A percentile compares a stretch with the other conserved stretches of the same genome.
Evolutionary conservation across 2,329 filamentous ascomycete species (phyloP).

Genomic region (Verticillium albo-atrum): DNA sequence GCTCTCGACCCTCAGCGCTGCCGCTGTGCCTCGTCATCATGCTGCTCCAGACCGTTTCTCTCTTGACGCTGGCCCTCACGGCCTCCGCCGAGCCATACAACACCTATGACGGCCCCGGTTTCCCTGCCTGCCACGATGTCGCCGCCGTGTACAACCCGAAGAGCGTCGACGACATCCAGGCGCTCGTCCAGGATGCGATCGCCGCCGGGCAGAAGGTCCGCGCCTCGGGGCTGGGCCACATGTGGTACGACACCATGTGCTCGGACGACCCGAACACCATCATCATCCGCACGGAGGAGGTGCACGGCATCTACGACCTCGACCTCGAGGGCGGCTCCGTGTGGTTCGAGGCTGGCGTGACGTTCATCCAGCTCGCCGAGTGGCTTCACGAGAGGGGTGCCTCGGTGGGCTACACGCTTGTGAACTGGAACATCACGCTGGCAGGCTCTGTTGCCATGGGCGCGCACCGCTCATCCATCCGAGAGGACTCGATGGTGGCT

Average conservation of each 20-base stretch:
- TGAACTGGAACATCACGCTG: conserved; percentile 51
- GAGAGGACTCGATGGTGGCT: conserved; percentile 45
- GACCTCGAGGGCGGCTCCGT: conserved; percentile 36
- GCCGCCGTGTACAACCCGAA: conserved; percentile 37
- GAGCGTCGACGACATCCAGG: conserved; percentile 37
- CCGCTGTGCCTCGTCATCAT: neutral
- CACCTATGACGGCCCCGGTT: conserved; percentile 45
- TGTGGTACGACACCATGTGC: conserved; percentile 52
- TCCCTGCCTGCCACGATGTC: conserved; percentile 42
- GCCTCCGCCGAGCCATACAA: conserved; percentile 32
- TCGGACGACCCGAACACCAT: conserved; percentile 40
- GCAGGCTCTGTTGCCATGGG: conserved; percentile 49
- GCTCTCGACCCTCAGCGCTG: neutral
- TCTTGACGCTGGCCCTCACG: conserved; percentile 14
- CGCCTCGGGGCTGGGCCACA: conserved; percentile 45
- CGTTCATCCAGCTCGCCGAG: conserved; percentile 45
- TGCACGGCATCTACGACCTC: conserved; percentile 40
- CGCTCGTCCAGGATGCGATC: conserved; percentile 34
- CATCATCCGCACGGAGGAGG: conserved; percentile 40
- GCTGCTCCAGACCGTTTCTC: neutral
- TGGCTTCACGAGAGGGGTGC: conserved; percentile 41
- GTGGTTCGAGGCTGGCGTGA: conserved; percentile 46
- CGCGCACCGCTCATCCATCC: conserved; percentile 42
- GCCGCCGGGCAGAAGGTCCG: conserved; percentile 34
- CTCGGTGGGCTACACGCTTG: conserved; percentile 43